Conservation (phyloP, 2,329 filamentous ascomycete species). For the Botrytis sinoallii region DNA sequence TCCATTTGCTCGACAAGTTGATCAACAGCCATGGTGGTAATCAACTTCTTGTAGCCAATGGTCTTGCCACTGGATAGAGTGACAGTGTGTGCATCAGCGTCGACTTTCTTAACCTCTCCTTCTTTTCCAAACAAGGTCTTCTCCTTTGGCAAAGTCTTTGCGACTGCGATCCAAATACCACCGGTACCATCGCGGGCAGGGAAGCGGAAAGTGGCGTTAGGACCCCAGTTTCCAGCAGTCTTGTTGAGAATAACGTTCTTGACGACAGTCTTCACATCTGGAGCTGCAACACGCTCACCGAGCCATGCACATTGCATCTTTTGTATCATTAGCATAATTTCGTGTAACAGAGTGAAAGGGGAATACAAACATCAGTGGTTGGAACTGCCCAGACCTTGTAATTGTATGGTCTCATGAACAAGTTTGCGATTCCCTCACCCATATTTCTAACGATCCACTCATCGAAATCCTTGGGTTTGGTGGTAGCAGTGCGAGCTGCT, state of each 20-base stretch:
- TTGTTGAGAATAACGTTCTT: slow-evolving; percentile 95
- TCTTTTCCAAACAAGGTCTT: slow-evolving; percentile 88
- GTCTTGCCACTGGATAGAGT: slow-evolving; percentile 80
- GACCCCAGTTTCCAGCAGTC: slow-evolving; percentile 95
- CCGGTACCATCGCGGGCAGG: slow-evolving; percentile 92
- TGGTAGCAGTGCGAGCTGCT: slow-evolving; percentile 79
- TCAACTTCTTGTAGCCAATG: slow-evolving; percentile 84
- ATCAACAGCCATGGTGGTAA: slow-evolving; percentile 97
- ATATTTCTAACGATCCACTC: slow-evolving; percentile 96
- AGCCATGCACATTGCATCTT: slow-evolving; percentile 99
- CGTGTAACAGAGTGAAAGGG: not conserved
- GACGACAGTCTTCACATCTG: slow-evolving; percentile 89
- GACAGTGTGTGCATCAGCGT: slow-evolving; percentile 81
- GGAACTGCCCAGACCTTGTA: slow-evolving; percentile 99
- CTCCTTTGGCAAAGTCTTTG: slow-evolving; percentile 85
- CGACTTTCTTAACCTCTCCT: slow-evolving; percentile 79
- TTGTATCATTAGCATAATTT: slow-evolving; percentile 1
- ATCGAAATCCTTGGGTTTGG: slow-evolving; percentile 94
- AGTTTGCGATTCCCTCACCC: slow-evolving; percentile 82
- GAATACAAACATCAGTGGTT: slow-evolving; percentile 73
- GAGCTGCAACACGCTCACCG: slow-evolving; percentile 95
- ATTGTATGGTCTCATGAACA: slow-evolving; percentile 99
- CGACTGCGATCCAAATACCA: slow-evolving; percentile 98
- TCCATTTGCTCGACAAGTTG: slow-evolving; percentile 82
- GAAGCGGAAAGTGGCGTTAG: slow-evolving; percentile 98